These are phyloP conservation scores for Apiospora koreana DNA, from an alignment of 2,329 filamentous ascomycete species.

Conservation along the genomic window DNA sequence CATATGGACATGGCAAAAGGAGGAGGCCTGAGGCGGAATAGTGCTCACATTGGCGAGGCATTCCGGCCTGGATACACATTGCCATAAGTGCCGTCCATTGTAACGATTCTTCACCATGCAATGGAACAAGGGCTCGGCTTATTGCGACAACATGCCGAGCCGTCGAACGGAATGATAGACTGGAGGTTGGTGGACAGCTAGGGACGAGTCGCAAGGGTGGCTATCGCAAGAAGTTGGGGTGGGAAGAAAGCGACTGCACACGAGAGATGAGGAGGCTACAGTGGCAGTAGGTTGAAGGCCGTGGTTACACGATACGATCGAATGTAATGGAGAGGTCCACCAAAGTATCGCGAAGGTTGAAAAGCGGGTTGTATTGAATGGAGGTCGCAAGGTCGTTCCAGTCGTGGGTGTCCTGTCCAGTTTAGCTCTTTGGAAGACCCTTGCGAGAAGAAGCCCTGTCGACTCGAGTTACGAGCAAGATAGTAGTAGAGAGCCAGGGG, in stretches of 20 bases:
- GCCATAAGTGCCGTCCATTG: conserved; percentile 28
- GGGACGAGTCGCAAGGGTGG: not conserved
- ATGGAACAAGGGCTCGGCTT: not conserved
- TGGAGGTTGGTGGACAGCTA: not conserved
- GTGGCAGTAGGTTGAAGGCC: not conserved
- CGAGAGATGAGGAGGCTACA: not conserved
- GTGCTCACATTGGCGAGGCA: conserved; percentile 26
- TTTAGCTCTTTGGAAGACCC: not conserved
- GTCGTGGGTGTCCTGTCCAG: not conserved
- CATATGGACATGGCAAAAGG: not conserved
- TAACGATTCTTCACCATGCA: conserved; percentile 12
- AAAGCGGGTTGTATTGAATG: not conserved
- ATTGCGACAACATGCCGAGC: conserved; percentile 4
- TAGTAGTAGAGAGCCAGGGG: not conserved
- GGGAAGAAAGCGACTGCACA: not conserved
- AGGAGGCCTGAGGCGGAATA: not conserved
- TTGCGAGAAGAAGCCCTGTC: not conserved
- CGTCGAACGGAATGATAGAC: not conserved
- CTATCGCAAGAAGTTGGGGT: not conserved
- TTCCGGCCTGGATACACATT: conserved; percentile 24
- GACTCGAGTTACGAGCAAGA: not conserved
- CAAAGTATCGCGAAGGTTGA: not conserved
- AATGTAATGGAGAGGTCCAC: not conserved
- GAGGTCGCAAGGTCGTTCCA: not conserved
- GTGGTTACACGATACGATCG: not conserved